Evolutionary conservation across 495 filamentous ascomycete species (phyloP).

Genomic region (Penicillium silybi): DNA sequence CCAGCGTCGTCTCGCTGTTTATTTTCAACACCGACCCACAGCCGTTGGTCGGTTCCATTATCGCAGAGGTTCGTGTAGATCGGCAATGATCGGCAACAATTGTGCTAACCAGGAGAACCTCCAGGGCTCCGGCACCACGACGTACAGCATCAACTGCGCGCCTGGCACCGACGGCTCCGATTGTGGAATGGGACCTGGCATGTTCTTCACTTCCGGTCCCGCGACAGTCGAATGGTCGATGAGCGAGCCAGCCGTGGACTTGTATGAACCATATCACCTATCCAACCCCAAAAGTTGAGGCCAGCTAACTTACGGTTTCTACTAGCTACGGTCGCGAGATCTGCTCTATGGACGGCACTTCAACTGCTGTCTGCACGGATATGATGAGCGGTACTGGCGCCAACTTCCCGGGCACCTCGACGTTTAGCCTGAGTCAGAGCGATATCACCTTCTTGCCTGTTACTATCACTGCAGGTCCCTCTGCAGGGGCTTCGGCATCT

Average conservation of each 20-base stretch:
- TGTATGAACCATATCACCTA: no score
- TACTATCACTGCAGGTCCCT: constrained; percentile 30
- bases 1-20: constrained; percentile 31
- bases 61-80: constrained; percentile 23
- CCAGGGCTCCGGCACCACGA: constrained; percentile 33
- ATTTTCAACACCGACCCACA: constrained; percentile 33
- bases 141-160: constrained; percentile 39
- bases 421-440: constrained; percentile 7
- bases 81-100: not conserved
- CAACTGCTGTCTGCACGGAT: constrained; percentile 33
- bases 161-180: constrained; percentile 23
- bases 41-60: constrained; percentile 36
- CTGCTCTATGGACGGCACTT: constrained; percentile 35
- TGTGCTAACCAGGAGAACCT: constrained; percentile 1
- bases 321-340: constrained; percentile 23
- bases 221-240: no score
- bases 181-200: constrained; percentile 33
- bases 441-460: constrained; percentile 26
- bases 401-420: constrained; percentile 22
- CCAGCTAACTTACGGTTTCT: no score
- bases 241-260: no score
- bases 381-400: constrained; percentile 22
- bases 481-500: not conserved
- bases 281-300: no score
- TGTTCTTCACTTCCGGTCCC: constrained; percentile 30